Percentiles rank a stretch among this genome's conserved stretches.
Evolutionary conservation across 352 stramenopile species (phyloP).

Genomic region (Phytophthora boehmeriae): DNA sequence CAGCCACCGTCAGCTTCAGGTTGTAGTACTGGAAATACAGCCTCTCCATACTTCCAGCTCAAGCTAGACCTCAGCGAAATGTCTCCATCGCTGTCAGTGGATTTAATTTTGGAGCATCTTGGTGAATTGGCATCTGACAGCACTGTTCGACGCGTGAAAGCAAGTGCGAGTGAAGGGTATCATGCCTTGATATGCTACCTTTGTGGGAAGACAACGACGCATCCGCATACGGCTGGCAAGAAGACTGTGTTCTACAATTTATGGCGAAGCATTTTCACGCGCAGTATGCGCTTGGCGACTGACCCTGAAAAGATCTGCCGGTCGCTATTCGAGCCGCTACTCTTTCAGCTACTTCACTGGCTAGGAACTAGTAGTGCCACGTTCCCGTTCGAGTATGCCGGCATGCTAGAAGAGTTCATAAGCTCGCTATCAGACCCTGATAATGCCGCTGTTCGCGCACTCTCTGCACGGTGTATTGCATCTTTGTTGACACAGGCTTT

Average conservation of each 20-base stretch:
- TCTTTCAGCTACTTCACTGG: conserved; percentile 81
- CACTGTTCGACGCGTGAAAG: conserved; percentile 68
- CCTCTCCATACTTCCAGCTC: conserved; percentile 41
- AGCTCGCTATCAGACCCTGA: conserved; percentile 56
- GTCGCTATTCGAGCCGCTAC: conserved; percentile 69
- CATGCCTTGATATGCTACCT: conserved; percentile 75
- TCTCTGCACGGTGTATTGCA: conserved; percentile 68
- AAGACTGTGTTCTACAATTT: conserved; percentile 71
- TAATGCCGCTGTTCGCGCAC: conserved; percentile 57
- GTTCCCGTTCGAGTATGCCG: conserved; percentile 73
- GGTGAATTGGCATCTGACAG: conserved; percentile 51
- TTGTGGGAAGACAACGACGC: conserved; percentile 70
- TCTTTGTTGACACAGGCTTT: conserved; percentile 50
- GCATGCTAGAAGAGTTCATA: conserved; percentile 64
- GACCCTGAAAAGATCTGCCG: conserved; percentile 77
- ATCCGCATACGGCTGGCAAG: conserved; percentile 58
- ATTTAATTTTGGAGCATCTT: conserved; percentile 55
- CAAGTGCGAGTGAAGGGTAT: conserved; percentile 65
- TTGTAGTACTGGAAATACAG: conserved; percentile 23
- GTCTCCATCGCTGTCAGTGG: conserved; percentile 47
- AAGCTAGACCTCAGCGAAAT: conserved; percentile 54
- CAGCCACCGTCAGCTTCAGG: conserved; percentile 18
- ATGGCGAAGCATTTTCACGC: conserved; percentile 60
- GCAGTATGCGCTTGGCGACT: conserved; percentile 58
- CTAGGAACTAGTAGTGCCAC: conserved; percentile 55